Base-by-base conservation (phyloP, 805 yeast species). In the Myxozyma geophila region DNA sequence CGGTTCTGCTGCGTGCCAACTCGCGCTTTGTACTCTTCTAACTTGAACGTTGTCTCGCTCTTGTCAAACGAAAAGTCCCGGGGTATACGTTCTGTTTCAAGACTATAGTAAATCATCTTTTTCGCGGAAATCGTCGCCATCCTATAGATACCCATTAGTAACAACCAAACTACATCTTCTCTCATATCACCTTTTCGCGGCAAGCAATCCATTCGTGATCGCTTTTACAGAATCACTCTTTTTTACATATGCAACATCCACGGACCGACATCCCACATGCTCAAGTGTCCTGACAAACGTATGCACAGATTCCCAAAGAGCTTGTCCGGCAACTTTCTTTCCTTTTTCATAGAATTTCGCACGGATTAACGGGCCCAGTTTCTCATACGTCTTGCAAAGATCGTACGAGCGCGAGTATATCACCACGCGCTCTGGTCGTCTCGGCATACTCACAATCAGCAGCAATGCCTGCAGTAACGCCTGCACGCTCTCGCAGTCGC, bases 121-220 rank as follows among this genome's bases (percentile, higher is more conserved):
- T 58, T 21, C 7, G 66, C 66, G 2, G 59, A 58, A 10, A 58
- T 49, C 33, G 10, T 44, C 15, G 67, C 67, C 54, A 64, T 46
- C 49, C 67, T 59, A 50, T 12, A 36, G 4, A 17, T 17, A 13
- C 9, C 17, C 19, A 35, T n/a, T 10, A 49, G 17, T 36, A 33
- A 37, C 35, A 57, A 17, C 13, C 8, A 12, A 36, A 50, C 13
- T 17, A 21, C 21, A 36, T 15, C n/a, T 21, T 21, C 17, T 48
- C 49, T n/a, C 6, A 47, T 21, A 40, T 13, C 21, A 60, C 64
- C 37, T 56, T 48, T 60, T 56, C 15, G 64, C 64, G 17, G 51
- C 57, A 19, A 36, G 15, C 4, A 55, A 13, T 4, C 43, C 43
- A 2, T 50, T 44, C 54, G 17, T 17, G 9, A 46, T 52, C 13